phyloP scores from a whole-genome alignment of 2,329 filamentous ascomycete species.

The Metarhizium robertsii region DNA sequence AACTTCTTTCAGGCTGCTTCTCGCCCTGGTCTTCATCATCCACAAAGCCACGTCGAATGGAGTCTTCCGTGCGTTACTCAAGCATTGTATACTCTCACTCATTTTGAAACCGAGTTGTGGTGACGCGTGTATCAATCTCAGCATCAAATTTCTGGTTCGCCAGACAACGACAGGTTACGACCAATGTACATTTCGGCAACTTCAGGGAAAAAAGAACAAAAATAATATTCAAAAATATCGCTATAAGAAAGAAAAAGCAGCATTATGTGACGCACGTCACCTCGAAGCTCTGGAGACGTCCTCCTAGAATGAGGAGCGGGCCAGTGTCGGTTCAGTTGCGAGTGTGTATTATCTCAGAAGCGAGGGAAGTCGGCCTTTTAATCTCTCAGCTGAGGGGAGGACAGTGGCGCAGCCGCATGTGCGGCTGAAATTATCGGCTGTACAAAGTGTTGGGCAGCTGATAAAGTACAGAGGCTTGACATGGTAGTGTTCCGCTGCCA shows the following conservation, averaged over 20 bases:
- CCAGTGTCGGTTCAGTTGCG: too few species aligned
- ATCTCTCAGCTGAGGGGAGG: background rate
- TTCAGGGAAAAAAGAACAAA: too few species aligned
- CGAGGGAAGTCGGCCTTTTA: background rate
- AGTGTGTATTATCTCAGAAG: background rate
- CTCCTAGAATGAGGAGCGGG: background rate
- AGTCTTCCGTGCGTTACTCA: too few species aligned
- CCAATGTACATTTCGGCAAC: too few species aligned
- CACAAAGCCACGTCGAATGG: too few species aligned
- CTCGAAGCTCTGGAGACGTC: background rate
- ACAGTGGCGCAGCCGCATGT: background rate
- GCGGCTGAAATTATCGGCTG: background rate
- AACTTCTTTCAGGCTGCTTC: background rate
- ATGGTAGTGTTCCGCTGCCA: background rate
- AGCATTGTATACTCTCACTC: too few species aligned
- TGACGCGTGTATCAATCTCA: too few species aligned
- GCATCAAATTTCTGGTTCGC: too few species aligned
- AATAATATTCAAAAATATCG: too few species aligned
- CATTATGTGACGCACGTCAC: background rate
- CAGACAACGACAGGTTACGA: too few species aligned
- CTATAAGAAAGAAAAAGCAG: too few species aligned
- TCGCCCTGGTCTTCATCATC: background rate
- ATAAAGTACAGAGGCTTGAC: background rate
- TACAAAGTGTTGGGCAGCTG: background rate
- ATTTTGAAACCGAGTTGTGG: too few species aligned